Evolutionary conservation across 148 eudicot genomes (phyloP), one percentile per base, ranked within the genome.

Genomic region (Cornus controversa): DNA sequence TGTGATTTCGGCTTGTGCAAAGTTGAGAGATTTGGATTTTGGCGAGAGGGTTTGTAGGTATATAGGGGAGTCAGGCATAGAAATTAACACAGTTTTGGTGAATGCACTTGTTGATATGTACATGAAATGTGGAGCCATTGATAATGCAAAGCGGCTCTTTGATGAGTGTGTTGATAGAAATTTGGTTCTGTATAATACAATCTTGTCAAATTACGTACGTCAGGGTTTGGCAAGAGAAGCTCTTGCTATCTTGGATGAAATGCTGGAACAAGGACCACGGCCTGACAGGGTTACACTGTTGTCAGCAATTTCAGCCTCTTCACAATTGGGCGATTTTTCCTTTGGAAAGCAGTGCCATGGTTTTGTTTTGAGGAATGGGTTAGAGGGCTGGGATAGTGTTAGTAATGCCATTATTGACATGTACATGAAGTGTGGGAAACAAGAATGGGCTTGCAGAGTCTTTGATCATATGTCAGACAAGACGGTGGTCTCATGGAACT

Each of bases 91-190:
- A 25, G 68, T 77, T 31, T 73, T 86, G 80, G 83, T 80, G 69
- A 86, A 81, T 81, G 78, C 89, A 24, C 64, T 81, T 50, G 79
- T 86, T 29, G 85, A 86, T 26, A 86, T 86, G 89, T 83, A 78
- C 72, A 76, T 78, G 77, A 86, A 83, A 79, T 81, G 89, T 77
- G 86, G 86, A 63, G 78, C 70, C 7, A 15, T 24, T 6, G 79
- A 81, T 23, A 76, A 57, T 16, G 88, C 83, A 18, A 80, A 71
- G 72, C 67, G 57, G 45, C 74, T 82, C 11, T 82, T 80, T 24
- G 77, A 80, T 22, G 77, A 74, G 31, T 70, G 79, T 34, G 71
- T 29, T 11, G 79, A 79, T 69, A 77, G 69, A 28, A 66, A 85
- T 66, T 77, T 70, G 74, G 81, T 72, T 23, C 72, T 82, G 18